phyloP scores from a whole-genome alignment of 345 rosid species.

The Xanthoceras sorbifolium region DNA sequence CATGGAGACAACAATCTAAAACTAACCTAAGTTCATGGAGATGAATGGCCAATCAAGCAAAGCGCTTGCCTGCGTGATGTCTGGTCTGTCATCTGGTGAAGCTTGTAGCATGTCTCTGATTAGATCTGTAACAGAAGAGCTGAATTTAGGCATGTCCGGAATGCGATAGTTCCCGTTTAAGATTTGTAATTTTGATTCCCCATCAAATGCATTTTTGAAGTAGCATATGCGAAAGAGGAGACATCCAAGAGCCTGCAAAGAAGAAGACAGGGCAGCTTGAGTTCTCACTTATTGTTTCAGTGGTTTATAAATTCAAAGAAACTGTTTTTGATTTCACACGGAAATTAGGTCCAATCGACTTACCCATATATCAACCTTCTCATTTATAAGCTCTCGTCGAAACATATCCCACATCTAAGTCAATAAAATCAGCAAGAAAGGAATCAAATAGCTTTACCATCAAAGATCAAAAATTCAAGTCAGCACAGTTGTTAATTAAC shows the following conservation, averaged over 20 bases:
- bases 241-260: slow-evolving; percentile 92
- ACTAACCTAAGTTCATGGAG: slow-evolving; percentile 83
- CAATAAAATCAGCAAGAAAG: slow-evolving; percentile 36
- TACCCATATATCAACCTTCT: slow-evolving; percentile 99
- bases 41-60: slow-evolving; percentile 72
- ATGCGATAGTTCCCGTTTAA: slow-evolving; percentile 93
- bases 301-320: not conserved
- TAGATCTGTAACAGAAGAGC: slow-evolving; percentile 58
- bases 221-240: slow-evolving; percentile 91
- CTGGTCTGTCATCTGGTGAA: slow-evolving; percentile 92
- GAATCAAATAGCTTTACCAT: slow-evolving; percentile 30
- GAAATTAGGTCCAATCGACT: slow-evolving; percentile 31
- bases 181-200: slow-evolving; percentile 94
- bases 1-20: slow-evolving; percentile 49
- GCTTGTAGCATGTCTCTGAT: slow-evolving; percentile 91
- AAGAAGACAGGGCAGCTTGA: slow-evolving; percentile 20
- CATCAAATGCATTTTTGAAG: slow-evolving; percentile 95
- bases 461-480: slow-evolving; percentile 28
- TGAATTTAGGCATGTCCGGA: slow-evolving; percentile 82
- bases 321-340: not conserved
- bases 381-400: slow-evolving; percentile 82
- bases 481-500: slow-evolving; percentile 40
- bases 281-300: slow-evolving; percentile 3
- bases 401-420: slow-evolving; percentile 97
- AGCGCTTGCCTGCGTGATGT: slow-evolving; percentile 95